Evolutionary conservation across 208 protist genomes (phyloP).

Genomic region (Leishmania gerbilli): DNA sequence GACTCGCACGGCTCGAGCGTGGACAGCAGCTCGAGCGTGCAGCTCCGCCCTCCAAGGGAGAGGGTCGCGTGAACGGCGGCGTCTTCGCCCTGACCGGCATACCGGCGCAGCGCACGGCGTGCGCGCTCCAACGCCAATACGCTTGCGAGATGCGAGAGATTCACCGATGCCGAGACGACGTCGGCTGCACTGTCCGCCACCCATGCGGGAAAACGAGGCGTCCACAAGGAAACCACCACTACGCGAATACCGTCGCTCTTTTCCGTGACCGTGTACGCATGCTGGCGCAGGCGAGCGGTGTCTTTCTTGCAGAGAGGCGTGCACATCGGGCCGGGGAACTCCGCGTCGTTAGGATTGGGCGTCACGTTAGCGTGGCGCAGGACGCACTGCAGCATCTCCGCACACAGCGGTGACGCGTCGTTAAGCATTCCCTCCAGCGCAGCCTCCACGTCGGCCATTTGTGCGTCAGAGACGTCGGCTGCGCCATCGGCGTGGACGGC

Average conservation of each 20-base stretch:
- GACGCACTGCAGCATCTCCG: slow-evolving; percentile 13
- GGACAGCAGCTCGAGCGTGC: neutral
- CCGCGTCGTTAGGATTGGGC: slow-evolving; percentile 15
- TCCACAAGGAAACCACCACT: slow-evolving; percentile 41
- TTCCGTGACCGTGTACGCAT: slow-evolving; percentile 69
- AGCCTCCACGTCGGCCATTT: neutral
- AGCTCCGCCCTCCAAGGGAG: neutral
- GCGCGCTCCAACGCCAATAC: slow-evolving; percentile 25
- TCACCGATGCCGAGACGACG: neutral
- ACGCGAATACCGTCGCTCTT: slow-evolving; percentile 85
- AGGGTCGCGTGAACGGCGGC: neutral
- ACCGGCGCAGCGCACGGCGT: neutral
- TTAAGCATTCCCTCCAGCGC: slow-evolving; percentile 10
- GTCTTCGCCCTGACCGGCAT: neutral
- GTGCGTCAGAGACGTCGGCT: slow-evolving; percentile 2
- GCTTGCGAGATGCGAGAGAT: slow-evolving; percentile 10
- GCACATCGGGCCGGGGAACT: slow-evolving; percentile 80
- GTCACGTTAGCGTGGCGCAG: slow-evolving; percentile 16
- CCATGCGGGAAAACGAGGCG: slow-evolving; percentile 51
- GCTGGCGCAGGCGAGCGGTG: slow-evolving; percentile 20
- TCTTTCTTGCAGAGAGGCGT: slow-evolving; percentile 65
- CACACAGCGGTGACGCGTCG: neutral
- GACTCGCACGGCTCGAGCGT: neutral
- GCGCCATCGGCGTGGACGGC: slow-evolving; percentile 15
- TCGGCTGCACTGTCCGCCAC: neutral